Conservation (phyloP, 768 basidiomycete species). For the Pleurotus tuber-regium region DNA sequence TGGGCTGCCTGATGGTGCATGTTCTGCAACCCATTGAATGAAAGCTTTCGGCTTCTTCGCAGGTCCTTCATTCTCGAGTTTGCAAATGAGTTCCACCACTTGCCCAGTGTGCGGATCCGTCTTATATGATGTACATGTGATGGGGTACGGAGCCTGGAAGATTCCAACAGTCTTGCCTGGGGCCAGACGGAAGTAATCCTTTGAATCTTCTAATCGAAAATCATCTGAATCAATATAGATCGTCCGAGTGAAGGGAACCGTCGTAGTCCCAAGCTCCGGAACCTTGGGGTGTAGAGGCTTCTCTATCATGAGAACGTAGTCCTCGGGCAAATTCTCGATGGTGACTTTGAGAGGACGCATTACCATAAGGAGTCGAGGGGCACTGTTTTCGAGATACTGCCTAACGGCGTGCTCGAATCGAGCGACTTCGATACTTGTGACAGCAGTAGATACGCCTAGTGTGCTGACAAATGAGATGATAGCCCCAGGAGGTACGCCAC, state of each 20-base stretch:
- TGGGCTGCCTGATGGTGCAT: constrained; percentile 73
- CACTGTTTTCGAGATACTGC: constrained; percentile 84
- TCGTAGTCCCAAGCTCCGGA: constrained; percentile 78
- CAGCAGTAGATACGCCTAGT: constrained; percentile 88
- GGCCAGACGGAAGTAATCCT: constrained; percentile 96
- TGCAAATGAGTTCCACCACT: constrained; percentile 77
- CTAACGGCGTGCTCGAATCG: constrained; percentile 92
- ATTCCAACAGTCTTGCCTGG: constrained; percentile 97
- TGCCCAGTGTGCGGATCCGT: constrained; percentile 68
- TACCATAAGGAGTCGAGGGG: constrained; percentile 89
- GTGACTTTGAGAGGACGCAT: constrained; percentile 86
- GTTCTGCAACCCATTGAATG: constrained; percentile 96
- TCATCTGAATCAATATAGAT: constrained; percentile 93
- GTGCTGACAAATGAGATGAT: constrained; percentile 90
- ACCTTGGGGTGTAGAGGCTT: constrained; percentile 95
- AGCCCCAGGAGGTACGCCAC: constrained; percentile 96
- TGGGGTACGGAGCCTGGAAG: constrained; percentile 88
- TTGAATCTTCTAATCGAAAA: constrained; percentile 87
- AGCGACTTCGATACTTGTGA: constrained; percentile 78
- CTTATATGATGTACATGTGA: constrained; percentile 90
- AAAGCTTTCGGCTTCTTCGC: constrained; percentile 86
- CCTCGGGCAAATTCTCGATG: constrained; percentile 87
- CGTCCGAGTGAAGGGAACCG: constrained; percentile 81
- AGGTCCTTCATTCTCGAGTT: constrained; percentile 66
- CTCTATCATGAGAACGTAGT: constrained; percentile 78